phyloP scores from a whole-genome alignment of 1,284 basidiomycete genomes.

The Boletellus deceptivus region DNA sequence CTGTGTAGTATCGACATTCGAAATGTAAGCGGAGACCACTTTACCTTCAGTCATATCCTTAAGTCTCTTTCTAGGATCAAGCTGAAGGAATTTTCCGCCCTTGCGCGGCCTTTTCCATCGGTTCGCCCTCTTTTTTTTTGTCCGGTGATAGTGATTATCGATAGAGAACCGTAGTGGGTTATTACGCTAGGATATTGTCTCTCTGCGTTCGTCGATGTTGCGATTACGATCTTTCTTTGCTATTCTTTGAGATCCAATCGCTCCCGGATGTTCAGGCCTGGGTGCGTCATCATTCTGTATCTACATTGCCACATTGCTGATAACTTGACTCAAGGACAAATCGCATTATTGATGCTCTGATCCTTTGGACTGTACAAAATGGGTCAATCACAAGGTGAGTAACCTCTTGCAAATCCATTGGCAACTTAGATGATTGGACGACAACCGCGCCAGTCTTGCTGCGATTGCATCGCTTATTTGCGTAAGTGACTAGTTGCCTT shows the following conservation, averaged over 20 bases:
- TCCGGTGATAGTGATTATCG: neutral
- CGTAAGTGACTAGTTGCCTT: too few relatives aligned
- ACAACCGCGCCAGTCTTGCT: too few relatives aligned
- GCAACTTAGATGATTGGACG: too few relatives aligned
- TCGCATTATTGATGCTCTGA: too few relatives aligned
- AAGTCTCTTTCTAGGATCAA: constrained; percentile 10
- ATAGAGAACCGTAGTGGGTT: constrained; percentile 40
- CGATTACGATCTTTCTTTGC: constrained; percentile 47
- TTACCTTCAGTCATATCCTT: neutral
- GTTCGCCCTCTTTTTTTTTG: constrained; percentile 4
- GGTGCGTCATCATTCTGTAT: too few relatives aligned
- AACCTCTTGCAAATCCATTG: too few relatives aligned
- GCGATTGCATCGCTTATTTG: too few relatives aligned
- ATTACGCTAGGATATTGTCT: constrained; percentile 21
- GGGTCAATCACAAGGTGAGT: too few relatives aligned
- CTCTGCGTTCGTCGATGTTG: constrained; percentile 45
- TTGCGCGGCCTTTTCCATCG: constrained; percentile 13
- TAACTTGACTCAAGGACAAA: too few relatives aligned
- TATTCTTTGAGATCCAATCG: constrained; percentile 41
- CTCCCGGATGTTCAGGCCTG: constrained; percentile 30
- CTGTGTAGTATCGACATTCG: constrained; percentile 20
- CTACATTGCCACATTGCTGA: too few relatives aligned
- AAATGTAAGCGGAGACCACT: constrained; percentile 18
- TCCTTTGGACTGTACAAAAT: too few relatives aligned
- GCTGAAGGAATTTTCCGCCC: constrained; percentile 14